Percentiles rank a stretch among this genome's conserved stretches.
phyloP scores from a whole-genome alignment of 83 land plant species.

The Thuja plicata region DNA sequence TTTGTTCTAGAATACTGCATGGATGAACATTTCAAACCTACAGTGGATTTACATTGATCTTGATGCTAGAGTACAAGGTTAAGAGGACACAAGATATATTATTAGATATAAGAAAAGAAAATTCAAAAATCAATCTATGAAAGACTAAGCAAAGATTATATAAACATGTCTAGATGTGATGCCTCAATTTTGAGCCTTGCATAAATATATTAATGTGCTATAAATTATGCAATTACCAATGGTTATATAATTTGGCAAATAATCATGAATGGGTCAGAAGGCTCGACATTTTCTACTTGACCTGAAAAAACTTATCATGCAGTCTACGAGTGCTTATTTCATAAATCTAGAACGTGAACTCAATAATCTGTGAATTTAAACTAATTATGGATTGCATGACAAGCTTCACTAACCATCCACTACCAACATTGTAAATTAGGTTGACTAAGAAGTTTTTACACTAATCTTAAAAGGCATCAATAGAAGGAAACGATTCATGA shows the following conservation, averaged over 20 bases:
- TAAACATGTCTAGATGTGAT: too few relatives aligned
- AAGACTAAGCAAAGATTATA: too few relatives aligned
- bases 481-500: not conserved
- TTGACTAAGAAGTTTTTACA: not conserved
- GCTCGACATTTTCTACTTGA: not conserved
- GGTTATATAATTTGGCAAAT: not conserved
- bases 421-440: not conserved
- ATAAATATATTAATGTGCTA: not conserved
- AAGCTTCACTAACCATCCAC: not conserved
- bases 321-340: not conserved
- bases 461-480: not conserved
- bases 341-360: not conserved
- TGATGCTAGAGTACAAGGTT: too few relatives aligned
- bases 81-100: too few relatives aligned
- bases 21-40: not conserved
- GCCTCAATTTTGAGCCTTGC: not conserved
- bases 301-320: not conserved
- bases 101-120: too few relatives aligned
- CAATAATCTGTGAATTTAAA: not conserved
- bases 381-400: not conserved
- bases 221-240: not conserved
- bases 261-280: not conserved
- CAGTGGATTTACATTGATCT: too few relatives aligned
- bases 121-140: too few relatives aligned
- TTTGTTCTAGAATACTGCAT: not conserved